A percentile compares a stretch with the other conserved stretches of the same genome.
phyloP scores from a whole-genome alignment of 2,329 filamentous ascomycete species.

The Nigrospora sphaerica region DNA sequence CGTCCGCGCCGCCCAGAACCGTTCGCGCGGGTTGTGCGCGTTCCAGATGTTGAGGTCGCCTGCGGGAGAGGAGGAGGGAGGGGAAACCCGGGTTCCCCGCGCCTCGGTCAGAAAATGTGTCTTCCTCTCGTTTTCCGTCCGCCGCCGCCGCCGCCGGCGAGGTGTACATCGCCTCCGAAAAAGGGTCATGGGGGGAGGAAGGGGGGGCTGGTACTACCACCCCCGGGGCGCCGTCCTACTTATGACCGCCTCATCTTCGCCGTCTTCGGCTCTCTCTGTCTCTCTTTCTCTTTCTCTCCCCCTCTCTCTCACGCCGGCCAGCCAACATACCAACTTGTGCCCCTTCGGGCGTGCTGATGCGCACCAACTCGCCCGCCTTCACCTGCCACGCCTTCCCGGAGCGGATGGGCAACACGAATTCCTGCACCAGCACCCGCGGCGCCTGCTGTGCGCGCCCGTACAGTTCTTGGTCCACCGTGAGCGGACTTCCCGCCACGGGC shows the following conservation, averaged over 20 bases:
- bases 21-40: slow-evolving; percentile 65
- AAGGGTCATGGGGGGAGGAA: no score
- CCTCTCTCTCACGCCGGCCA: neutral
- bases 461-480: slow-evolving; percentile 33
- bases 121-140: no score
- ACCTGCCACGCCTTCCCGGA: slow-evolving; percentile 69
- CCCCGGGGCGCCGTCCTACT: no score
- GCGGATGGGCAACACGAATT: slow-evolving; percentile 64
- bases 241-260: no score
- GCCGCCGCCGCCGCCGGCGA: no score
- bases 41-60: slow-evolving; percentile 83
- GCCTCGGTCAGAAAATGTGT: neutral
- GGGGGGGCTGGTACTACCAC: no score
- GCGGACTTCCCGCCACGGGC: slow-evolving; percentile 31
- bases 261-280: no score
- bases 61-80: slow-evolving; percentile 4
- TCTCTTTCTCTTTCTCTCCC: neutral
- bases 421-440: slow-evolving; percentile 31
- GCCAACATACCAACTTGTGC: slow-evolving; percentile 58
- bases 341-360: slow-evolving; percentile 68
- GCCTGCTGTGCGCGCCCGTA: slow-evolving; percentile 57
- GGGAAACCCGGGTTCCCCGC: neutral
- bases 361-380: slow-evolving; percentile 59
- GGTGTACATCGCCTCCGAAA: no score
- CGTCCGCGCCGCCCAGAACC: slow-evolving; percentile 76